These are phyloP conservation scores for Heterococcus sp. DNA, from an alignment of 108 stramenopile species.

Conservation along the genomic window DNA sequence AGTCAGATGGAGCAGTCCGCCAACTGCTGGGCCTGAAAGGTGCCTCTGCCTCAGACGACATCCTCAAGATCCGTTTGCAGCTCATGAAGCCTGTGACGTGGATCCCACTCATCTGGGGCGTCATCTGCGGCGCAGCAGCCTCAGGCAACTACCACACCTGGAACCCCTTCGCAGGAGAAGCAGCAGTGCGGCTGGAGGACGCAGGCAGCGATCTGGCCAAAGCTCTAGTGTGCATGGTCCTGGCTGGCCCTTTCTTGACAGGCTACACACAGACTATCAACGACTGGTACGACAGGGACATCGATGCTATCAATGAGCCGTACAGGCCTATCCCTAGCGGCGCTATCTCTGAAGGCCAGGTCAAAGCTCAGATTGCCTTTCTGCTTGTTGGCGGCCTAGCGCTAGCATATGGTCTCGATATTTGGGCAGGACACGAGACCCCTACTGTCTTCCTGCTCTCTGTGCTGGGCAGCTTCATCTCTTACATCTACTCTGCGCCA, in stretches of 20 bases:
- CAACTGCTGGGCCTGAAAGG: constrained; percentile 46
- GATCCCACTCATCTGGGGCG: constrained; percentile 87
- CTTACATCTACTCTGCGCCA: constrained; percentile 95
- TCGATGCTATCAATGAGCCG: constrained; percentile 96
- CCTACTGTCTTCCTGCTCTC: constrained; percentile 74
- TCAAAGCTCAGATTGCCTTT: constrained; percentile 87
- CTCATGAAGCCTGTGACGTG: constrained; percentile 57
- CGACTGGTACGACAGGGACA: constrained; percentile 95
- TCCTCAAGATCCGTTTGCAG: constrained; percentile 53
- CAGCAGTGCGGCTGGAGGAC: constrained; percentile 40
- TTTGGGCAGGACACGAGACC: constrained; percentile 84
- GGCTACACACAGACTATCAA: constrained; percentile 97
- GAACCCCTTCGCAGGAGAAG: constrained; percentile 73
- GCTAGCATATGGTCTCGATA: constrained; percentile 81
- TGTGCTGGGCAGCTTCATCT: constrained; percentile 84
- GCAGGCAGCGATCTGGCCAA: constrained; percentile 25
- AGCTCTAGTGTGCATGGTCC: constrained; percentile 54
- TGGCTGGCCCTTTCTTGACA: constrained; percentile 87
- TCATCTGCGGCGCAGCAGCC: constrained; percentile 36
- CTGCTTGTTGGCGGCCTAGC: constrained; percentile 80
- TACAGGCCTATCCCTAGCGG: constrained; percentile 91
- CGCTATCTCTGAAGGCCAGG: constrained; percentile 71
- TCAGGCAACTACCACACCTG: constrained; percentile 92
- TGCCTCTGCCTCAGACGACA: constrained; percentile 49
- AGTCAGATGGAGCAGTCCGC: constrained; percentile 8